Percentiles rank a stretch among this genome's conserved stretches.
phyloP scores from a whole-genome alignment of 331 rosid species.

The Rhamnella rubrinervis region DNA sequence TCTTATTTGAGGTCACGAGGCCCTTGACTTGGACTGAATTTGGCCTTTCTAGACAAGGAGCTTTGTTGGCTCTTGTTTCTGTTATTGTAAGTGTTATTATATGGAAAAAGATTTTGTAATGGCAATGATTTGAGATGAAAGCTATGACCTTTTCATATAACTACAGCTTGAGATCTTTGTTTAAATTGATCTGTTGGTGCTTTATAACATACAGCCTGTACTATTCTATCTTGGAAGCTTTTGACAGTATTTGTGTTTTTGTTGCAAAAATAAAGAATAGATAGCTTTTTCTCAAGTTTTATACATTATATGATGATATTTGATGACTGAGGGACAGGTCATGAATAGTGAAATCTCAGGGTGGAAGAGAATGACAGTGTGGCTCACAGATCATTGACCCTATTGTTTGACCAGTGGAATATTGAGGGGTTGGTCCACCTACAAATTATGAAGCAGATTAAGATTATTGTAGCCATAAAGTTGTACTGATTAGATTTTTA shows the following conservation, averaged over 20 bases:
- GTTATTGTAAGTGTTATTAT: slow-evolving; percentile 47
- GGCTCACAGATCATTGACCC: too few relatives aligned
- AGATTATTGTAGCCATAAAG: neutral
- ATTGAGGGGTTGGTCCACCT: neutral
- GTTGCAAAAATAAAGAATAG: slow-evolving; percentile 5
- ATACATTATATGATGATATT: too few relatives aligned
- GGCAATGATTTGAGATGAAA: slow-evolving; percentile 22
- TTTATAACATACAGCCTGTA: neutral
- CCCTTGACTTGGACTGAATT: slow-evolving; percentile 79
- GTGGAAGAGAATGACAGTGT: too few relatives aligned
- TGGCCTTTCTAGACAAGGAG: slow-evolving; percentile 74
- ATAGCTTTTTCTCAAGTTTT: too few relatives aligned
- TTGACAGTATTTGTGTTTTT: neutral
- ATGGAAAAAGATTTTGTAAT: slow-evolving; percentile 30
- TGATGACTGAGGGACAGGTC: too few relatives aligned
- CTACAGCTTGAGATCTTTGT: slow-evolving; percentile 19
- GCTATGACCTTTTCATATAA: neutral
- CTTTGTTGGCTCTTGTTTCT: slow-evolving; percentile 36
- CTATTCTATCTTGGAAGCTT: neutral
- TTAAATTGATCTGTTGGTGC: slow-evolving; percentile 1
- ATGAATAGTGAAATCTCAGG: too few relatives aligned
- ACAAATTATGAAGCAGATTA: slow-evolving; percentile 2
- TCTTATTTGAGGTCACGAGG: slow-evolving; percentile 51
- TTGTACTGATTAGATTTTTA: neutral
- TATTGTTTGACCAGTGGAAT: neutral